Conservation (phyloP, 2,329 filamentous ascomycete species). For the Penicillium occitanis region DNA sequence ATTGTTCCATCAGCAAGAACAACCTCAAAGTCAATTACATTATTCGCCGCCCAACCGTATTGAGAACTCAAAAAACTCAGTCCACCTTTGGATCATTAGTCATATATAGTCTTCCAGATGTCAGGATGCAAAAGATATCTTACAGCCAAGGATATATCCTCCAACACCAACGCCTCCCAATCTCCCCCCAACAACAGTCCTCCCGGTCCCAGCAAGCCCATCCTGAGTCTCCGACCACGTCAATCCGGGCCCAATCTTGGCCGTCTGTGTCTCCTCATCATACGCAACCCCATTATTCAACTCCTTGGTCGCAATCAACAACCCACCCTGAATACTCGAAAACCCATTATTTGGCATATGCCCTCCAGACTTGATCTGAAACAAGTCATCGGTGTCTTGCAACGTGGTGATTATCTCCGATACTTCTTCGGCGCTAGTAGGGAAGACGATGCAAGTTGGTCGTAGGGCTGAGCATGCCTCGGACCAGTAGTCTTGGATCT, state of each 20-base stretch:
- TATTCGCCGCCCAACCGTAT: conserved; percentile 52
- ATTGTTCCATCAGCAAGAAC: conserved; percentile 50
- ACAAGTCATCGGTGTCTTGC: conserved; percentile 49
- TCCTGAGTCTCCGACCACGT: conserved; percentile 38
- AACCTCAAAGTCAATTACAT: conserved; percentile 49
- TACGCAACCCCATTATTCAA: conserved; percentile 36
- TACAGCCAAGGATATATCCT: conserved; percentile 49
- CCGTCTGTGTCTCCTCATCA: conserved; percentile 40
- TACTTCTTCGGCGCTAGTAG: conserved; percentile 53
- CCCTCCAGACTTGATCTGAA: conserved; percentile 56
- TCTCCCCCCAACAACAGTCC: conserved; percentile 46
- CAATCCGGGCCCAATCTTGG: conserved; percentile 40
- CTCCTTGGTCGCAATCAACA: conserved; percentile 49
- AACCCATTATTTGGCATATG: conserved; percentile 51
- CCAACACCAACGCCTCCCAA: conserved; percentile 52
- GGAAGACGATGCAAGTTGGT: conserved; percentile 51
- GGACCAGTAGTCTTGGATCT: conserved; percentile 51
- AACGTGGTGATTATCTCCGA: conserved; percentile 54
- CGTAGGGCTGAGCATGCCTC: conserved; percentile 43
- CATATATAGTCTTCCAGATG: neutral
- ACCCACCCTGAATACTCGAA: conserved; percentile 46
- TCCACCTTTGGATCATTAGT: conserved; percentile 27
- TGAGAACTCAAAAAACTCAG: conserved; percentile 53
- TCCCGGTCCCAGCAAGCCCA: conserved; percentile 32
- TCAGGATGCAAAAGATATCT: conserved; percentile 14